phyloP scores from a whole-genome alignment of 2,329 filamentous ascomycete species.

The Didymella pinodella region DNA sequence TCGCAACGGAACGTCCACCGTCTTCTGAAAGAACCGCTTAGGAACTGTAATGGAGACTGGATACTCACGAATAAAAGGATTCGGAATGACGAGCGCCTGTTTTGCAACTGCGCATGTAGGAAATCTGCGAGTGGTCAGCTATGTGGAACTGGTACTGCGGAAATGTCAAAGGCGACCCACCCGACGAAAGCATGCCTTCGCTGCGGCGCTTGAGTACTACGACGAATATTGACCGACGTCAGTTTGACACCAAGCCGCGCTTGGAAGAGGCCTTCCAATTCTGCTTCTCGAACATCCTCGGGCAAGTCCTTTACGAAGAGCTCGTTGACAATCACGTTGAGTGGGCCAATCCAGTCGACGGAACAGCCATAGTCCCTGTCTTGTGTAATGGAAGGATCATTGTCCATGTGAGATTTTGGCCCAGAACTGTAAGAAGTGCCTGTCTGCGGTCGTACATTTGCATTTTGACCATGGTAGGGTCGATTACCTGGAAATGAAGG shows the following conservation, averaged over 20 bases:
- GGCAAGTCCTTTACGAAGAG: constrained; percentile 41
- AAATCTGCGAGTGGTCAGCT: constrained; percentile 29
- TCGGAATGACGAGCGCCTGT: constrained; percentile 22
- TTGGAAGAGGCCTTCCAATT: constrained; percentile 32
- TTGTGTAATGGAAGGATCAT: constrained; percentile 29
- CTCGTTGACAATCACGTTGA: constrained; percentile 37
- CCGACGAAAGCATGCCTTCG: constrained; percentile 31
- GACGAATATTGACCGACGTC: constrained; percentile 5
- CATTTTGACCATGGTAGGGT: constrained; percentile 23
- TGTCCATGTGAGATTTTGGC: constrained; percentile 5
- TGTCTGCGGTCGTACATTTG: constrained; percentile 14
- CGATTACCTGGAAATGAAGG: constrained; percentile 26
- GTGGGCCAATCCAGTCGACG: constrained; percentile 42
- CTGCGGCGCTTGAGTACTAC: constrained; percentile 9
- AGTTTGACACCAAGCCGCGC: constrained; percentile 19
- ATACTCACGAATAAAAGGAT: constrained; percentile 22
- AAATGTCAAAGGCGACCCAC: constrained; percentile 16
- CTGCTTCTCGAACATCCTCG: constrained; percentile 18
- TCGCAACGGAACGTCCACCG: background rate
- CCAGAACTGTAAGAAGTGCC: constrained; percentile 19
- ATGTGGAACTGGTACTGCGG: background rate
- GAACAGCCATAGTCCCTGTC: constrained; percentile 36
- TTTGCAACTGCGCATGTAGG: constrained; percentile 23
- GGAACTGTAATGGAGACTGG: constrained; percentile 31
- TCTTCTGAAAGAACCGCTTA: constrained; percentile 31